Evolutionary conservation across 2,329 filamentous ascomycete species (phyloP), one percentile per base, ranked within the genome.

Genomic region (Colletotrichum tropicicola): DNA sequence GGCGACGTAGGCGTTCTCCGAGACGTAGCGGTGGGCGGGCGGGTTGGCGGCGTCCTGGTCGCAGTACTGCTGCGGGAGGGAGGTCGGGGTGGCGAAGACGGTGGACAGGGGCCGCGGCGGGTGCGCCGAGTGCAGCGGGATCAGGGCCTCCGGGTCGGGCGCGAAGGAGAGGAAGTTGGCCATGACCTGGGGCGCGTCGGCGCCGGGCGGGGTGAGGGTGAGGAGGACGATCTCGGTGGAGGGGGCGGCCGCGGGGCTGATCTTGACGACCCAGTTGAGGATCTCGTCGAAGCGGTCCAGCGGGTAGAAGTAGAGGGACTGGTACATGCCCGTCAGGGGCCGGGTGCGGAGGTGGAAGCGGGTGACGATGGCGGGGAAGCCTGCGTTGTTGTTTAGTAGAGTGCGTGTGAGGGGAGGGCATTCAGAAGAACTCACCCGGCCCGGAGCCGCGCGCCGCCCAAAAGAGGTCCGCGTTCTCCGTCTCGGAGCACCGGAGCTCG

Each of bases 371-470:
- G 79, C 85, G 1, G 85, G 85, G 60, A 87, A 87, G 19, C 84
- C 82, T 75, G 72, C 15, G 5, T 41, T 19, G 28, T 6, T 19
- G 13, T 17, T 19, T 53, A 56, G 30, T n/a, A 5, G 6, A 19
- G 17, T 12, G 3, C 17, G 9, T 7, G 9, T 12, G 32, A 35
- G 15, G n/a, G 32, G n/a, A n/a, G n/a, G n/a, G n/a, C n/a, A n/a
- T n/a, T n/a, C n/a, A n/a, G n/a, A n/a, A 47, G 41, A 30, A 61
- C 72, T 56, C 58, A 75, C 77, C 79, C 58, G 80, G 82, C 1
- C 86, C 85, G 9, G 85, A 84, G 19, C 85, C 85, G 59, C 79
- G 78, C 15, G 87, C 74, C 4, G 85, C 87, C 85, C 85, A 89
- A 73, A 85, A 88, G 1, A 89, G 77, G 57, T 89, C 85, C 0